Percentiles rank a stretch among this genome's conserved stretches.
phyloP scores from a whole-genome alignment of 164 flowering plant species.

The Hamamelis virginiana region DNA sequence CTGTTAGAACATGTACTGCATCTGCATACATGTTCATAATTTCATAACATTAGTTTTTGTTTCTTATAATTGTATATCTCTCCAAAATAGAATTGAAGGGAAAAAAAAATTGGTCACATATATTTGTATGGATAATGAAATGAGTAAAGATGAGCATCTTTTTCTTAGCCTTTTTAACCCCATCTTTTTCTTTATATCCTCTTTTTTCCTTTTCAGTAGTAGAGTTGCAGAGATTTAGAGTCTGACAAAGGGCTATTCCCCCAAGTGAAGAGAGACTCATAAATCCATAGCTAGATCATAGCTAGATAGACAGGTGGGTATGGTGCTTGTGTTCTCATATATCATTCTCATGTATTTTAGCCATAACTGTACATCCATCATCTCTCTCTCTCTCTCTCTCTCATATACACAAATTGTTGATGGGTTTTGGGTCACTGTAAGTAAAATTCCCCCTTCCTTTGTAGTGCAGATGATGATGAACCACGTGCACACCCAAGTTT shows the following conservation, averaged over 20 bases:
- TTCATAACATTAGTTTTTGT: no score
- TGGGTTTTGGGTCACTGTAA: conserved; percentile 35
- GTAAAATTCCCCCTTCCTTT: conserved; percentile 9
- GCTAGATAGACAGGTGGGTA: conserved; percentile 7
- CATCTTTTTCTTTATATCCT: conserved; percentile 19
- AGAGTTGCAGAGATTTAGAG: conserved; percentile 46
- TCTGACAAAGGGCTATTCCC: conserved; percentile 42
- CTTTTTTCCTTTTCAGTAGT: conserved; percentile 39
- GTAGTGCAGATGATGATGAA: conserved; percentile 42
- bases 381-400: conserved; percentile 17
- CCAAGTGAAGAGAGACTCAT: conserved; percentile 11
- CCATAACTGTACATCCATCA: conserved; percentile 9
- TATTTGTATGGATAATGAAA: conserved; percentile 37
- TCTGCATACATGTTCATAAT: no score
- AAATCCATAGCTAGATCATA: conserved; percentile 14
- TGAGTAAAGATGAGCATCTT: conserved; percentile 67
- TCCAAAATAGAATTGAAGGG: not conserved
- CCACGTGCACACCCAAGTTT: conserved; percentile 62
- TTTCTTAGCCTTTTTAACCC: conserved; percentile 46
- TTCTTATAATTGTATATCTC: no score
- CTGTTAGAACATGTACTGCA: not conserved
- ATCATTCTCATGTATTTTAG: conserved; percentile 11
- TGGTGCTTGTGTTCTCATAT: conserved; percentile 7
- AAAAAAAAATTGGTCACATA: conserved; percentile 2
- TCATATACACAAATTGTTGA: conserved; percentile 16